Evolutionary conservation across 2,329 filamentous ascomycete genomes (phyloP).

Genomic region (Penicillium corylophilum): DNA sequence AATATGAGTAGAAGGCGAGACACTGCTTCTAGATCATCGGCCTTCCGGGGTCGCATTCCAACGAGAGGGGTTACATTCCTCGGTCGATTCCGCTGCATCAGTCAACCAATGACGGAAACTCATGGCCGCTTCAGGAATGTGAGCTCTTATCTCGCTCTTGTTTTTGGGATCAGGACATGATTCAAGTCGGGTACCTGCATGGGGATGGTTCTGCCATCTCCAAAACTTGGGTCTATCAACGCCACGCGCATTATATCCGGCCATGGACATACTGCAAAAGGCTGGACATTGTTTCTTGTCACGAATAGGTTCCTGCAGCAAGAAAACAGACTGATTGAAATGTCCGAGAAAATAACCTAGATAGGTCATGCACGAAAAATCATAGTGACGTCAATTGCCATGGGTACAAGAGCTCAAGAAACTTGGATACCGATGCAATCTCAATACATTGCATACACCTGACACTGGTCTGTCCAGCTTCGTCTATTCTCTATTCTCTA

Average conservation of each 20-base stretch:
- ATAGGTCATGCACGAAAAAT: conserved; percentile 6
- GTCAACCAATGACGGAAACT: conserved; percentile 3
- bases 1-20: not conserved
- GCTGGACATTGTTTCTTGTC: not conserved
- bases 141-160: not conserved
- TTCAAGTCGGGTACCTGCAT: not conserved
- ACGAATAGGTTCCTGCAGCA: not conserved
- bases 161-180: not conserved
- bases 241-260: not conserved
- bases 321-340: not conserved
- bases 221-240: not conserved
- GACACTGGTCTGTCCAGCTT: not conserved
- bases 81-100: conserved; percentile 4
- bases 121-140: conserved; percentile 9
- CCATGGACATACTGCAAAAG: not conserved
- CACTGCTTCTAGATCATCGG: not conserved
- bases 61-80: conserved; percentile 17
- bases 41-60: conserved; percentile 12
- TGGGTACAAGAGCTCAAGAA: not conserved
- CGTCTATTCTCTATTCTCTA: not conserved
- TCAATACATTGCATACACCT: not conserved
- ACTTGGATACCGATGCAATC: not conserved
- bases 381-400: conserved; percentile 32
- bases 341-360: not conserved
- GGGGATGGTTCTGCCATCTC: not conserved